Evolutionary conservation across 345 rosid genomes (phyloP).

Genomic region (Murraya paniculata): DNA sequence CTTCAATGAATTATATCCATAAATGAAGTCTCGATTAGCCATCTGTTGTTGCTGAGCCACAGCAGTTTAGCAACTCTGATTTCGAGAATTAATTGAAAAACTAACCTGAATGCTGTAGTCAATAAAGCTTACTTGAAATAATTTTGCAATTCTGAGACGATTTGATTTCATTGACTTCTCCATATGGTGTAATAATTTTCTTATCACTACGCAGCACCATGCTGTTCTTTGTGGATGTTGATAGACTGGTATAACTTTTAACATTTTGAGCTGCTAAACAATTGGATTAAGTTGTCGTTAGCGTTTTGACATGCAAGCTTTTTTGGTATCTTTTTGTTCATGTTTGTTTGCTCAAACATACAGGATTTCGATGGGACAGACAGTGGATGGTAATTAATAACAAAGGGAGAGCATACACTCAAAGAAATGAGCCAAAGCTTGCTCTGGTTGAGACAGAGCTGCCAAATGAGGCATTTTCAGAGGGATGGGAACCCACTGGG

Average conservation of each 20-base stretch:
- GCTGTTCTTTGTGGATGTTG: background rate
- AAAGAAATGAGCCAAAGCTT: conserved; percentile 89
- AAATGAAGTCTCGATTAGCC: background rate
- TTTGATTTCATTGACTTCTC: background rate
- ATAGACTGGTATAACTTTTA: background rate
- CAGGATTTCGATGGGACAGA: conserved; percentile 90
- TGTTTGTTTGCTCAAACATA: conserved; percentile 11
- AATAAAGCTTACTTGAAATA: background rate
- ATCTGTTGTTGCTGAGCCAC: background rate
- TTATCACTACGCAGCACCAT: background rate
- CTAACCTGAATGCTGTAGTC: background rate
- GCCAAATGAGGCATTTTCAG: conserved; percentile 57
- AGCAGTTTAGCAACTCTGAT: background rate
- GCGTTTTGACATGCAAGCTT: background rate
- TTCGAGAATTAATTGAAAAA: background rate
- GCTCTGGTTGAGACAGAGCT: conserved; percentile 62
- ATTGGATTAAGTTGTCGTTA: background rate
- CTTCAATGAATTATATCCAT: background rate
- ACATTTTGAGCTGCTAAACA: no score
- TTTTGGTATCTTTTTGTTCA: background rate
- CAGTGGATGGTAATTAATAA: conserved; percentile 76
- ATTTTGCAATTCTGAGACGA: background rate
- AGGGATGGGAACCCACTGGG: conserved; percentile 55
- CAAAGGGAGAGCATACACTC: conserved; percentile 79
- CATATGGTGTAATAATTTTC: background rate